phyloP scores from a whole-genome alignment of 352 stramenopile genomes.

The Detonula confervacea region DNA sequence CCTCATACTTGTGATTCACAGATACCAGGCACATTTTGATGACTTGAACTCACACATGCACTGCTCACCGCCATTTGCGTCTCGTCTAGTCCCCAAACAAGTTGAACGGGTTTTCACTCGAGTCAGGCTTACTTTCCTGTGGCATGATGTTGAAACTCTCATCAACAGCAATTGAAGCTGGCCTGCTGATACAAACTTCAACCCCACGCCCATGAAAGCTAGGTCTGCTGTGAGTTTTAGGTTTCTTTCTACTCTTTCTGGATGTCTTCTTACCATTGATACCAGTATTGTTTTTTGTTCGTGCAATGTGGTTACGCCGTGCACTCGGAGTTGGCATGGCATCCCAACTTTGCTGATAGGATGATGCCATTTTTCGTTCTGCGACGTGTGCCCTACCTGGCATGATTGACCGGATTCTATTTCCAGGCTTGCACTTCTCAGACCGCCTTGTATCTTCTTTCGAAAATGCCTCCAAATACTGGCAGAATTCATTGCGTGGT shows the following conservation, averaged over 20 bases:
- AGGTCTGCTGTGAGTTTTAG: conserved; percentile 1
- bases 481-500: conserved; percentile 34
- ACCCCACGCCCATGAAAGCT: no score
- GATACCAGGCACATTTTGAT: no score
- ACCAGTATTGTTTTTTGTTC: not conserved
- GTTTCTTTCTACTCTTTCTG: conserved; percentile 12
- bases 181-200: conserved; percentile 1
- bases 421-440: not conserved
- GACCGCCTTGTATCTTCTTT: not conserved
- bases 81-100: not conserved
- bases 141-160: not conserved
- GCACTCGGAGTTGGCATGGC: not conserved
- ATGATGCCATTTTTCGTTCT: not conserved
- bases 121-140: not conserved
- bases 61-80: no score
- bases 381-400: not conserved
- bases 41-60: no score
- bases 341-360: not conserved
- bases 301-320: not conserved
- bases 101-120: not conserved
- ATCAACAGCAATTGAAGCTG: not conserved
- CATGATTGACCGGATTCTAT: not conserved
- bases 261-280: not conserved
- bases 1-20: no score
- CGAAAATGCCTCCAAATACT: conserved; percentile 40